Base-by-base conservation (phyloP, 2,329 filamentous ascomycete genomes). In the Pezicula neosporulosa region DNA sequence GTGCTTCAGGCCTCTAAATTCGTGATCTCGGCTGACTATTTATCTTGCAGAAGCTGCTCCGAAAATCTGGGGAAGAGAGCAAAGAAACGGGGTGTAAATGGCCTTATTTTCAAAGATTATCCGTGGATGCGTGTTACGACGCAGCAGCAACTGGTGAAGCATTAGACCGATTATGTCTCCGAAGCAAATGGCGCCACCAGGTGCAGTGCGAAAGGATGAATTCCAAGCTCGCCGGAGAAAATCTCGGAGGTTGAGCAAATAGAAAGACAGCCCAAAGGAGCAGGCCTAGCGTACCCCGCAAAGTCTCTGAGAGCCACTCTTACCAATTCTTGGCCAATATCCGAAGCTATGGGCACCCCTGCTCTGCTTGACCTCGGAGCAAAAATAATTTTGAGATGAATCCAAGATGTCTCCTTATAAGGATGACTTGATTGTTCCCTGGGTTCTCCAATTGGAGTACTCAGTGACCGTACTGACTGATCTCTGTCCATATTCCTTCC, bases 191-290 rank as follows among this genome's bases (percentile, higher is more conserved):
- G 19, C 9, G 37, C 19, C 37, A 21, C 8, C 37, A 15, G 10
- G 37, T 21, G 15, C n/a, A 8, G 15, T 10, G 19, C 37, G 12
- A 9, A 39, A 39, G 4, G n/a, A 9, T 19, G 37, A 16, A 12
- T 16, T 13, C 19, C 24, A 16, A 27, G n/a, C 19, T 44, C 24
- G 21, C 24, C 51, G 53, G 53, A 53, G 50, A 55, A 55, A 55
- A 44, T 52, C 46, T 52, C 53, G 53, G 53, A 53, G 53, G 33
- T 44, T 28, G 35, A 35, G 16, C 41, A 33, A 44, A 45, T 52
- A 19, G 50, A 37, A 42, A 48, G 18, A 21, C 37, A 24, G 33
- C 13, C 13, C 44, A 3, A 13, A 35, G n/a, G 10, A 1, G 15
- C 33, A 12, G 4, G 16, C 37, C 16, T 30, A 18, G 30, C 8